A percentile compares a stretch with the other conserved stretches of the same genome.
Evolutionary conservation across 2,329 filamentous ascomycete species (phyloP).

Genomic region (Tolypocladium pustulatum): DNA sequence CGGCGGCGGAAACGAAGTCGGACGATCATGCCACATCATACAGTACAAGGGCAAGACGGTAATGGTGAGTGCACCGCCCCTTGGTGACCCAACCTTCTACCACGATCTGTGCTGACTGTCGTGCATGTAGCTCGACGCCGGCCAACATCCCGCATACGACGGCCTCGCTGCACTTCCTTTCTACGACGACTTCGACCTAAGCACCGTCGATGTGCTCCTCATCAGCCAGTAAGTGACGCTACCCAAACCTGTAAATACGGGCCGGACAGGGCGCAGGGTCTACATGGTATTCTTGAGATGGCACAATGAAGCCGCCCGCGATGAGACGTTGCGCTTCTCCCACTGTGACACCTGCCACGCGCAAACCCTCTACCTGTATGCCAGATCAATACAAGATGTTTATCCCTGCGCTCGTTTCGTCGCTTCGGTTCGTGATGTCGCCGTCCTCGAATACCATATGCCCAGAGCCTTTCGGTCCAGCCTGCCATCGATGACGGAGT

Average conservation of each 20-base stretch:
- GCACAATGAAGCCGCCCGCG: slow-evolving; percentile 1
- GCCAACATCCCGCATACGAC: slow-evolving; percentile 93
- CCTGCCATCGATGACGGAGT: neutral
- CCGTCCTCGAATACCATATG: neutral
- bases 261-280: neutral
- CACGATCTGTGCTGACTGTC: neutral
- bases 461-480: neutral
- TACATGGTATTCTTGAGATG: slow-evolving; percentile 1
- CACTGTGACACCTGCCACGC: neutral
- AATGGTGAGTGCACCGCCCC: slow-evolving; percentile 53
- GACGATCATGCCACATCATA: slow-evolving; percentile 92
- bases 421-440: slow-evolving; percentile 5
- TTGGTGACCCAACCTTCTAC: neutral
- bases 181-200: slow-evolving; percentile 97
- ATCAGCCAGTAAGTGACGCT: slow-evolving; percentile 85
- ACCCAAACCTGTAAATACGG: neutral
- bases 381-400: slow-evolving; percentile 29
- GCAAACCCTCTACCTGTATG: slow-evolving; percentile 14
- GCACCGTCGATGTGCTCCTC: slow-evolving; percentile 90
- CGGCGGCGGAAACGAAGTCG: slow-evolving; percentile 94
- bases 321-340: neutral
- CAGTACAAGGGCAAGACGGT: slow-evolving; percentile 99
- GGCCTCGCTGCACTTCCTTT: slow-evolving; percentile 89
- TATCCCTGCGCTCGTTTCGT: slow-evolving; percentile 1
- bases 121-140: slow-evolving; percentile 70